Conservation (phyloP, 2,329 filamentous ascomycete genomes). For the Fusarium sp. region DNA sequence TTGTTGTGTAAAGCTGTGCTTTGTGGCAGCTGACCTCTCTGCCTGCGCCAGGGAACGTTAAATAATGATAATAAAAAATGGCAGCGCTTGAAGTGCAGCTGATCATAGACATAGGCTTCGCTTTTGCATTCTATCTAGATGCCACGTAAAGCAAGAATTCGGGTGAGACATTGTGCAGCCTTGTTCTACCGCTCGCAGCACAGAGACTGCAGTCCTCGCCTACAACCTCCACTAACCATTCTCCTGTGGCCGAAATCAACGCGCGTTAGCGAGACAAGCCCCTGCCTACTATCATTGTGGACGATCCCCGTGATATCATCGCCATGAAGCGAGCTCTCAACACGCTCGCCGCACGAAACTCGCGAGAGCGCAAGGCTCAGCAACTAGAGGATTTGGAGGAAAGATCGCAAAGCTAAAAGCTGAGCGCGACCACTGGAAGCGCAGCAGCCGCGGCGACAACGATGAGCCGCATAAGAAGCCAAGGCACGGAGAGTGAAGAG, state of each 20-base stretch:
- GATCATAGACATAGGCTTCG: no score
- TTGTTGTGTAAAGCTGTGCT: no score
- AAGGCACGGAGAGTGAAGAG: no score
- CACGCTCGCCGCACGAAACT: conserved; percentile 94
- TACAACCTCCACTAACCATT: conserved; percentile 69
- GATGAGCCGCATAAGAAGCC: no score
- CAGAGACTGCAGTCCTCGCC: conserved; percentile 52
- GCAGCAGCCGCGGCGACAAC: conserved; percentile 16
- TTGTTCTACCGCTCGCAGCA: no score
- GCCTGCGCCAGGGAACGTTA: no score
- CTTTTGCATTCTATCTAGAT: no score
- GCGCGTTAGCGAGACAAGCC: conserved; percentile 86
- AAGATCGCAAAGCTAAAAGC: conserved; percentile 80
- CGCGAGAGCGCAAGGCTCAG: conserved; percentile 87
- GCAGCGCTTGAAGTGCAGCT: no score
- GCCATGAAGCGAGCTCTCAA: conserved; percentile 95
- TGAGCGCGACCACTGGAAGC: conserved; percentile 78
- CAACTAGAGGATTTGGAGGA: conserved; percentile 82
- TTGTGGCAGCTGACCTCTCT: no score
- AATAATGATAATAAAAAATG: no score
- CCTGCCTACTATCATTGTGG: conserved; percentile 82
- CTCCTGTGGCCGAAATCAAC: conserved; percentile 78
- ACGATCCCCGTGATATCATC: conserved; percentile 80
- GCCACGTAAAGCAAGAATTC: no score
- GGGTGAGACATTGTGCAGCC: no score